A percentile compares a stretch with the other conserved stretches of the same genome.
phyloP scores from a whole-genome alignment of 164 flowering plant species.

The Houttuynia cordata region DNA sequence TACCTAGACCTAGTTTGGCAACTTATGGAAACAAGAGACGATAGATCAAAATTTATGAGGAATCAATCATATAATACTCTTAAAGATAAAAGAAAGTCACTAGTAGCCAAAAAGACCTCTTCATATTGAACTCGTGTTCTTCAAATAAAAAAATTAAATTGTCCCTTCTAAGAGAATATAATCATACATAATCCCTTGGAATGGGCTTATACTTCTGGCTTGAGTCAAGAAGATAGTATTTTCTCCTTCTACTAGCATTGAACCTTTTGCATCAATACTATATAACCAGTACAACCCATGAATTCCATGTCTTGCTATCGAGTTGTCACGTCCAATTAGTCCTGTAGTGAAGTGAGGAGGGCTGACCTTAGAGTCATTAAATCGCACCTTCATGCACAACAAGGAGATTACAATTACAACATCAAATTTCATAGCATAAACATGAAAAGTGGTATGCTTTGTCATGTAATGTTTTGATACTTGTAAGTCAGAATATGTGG shows the following conservation, averaged over 20 bases:
- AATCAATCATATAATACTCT: too few relatives aligned
- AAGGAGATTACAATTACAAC: neutral
- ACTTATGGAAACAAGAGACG: too few relatives aligned
- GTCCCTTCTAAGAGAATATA: constrained; percentile 59
- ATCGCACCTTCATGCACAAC: constrained; percentile 5
- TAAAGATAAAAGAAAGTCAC: too few relatives aligned
- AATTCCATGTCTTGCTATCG: constrained; percentile 67
- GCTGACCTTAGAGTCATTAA: constrained; percentile 10
- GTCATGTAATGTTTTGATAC: constrained; percentile 1
- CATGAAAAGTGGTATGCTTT: neutral
- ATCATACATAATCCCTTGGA: constrained; percentile 55
- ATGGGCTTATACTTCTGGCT: constrained; percentile 20
- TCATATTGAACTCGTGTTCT: too few relatives aligned
- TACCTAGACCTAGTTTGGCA: too few relatives aligned
- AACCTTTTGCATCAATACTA: constrained; percentile 25
- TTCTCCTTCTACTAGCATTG: constrained; percentile 28
- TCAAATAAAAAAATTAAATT: too few relatives aligned
- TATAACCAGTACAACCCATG: constrained; percentile 59
- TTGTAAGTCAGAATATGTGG: constrained; percentile 18
- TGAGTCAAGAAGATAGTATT: constrained; percentile 56
- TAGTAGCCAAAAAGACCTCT: too few relatives aligned
- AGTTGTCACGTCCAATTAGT: constrained; percentile 53
- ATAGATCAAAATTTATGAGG: too few relatives aligned
- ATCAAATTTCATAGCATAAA: neutral
- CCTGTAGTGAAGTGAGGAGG: constrained; percentile 42